Base-by-base conservation (phyloP, 305 asterid genomes). In the Caryopteris hybrid region DNA sequence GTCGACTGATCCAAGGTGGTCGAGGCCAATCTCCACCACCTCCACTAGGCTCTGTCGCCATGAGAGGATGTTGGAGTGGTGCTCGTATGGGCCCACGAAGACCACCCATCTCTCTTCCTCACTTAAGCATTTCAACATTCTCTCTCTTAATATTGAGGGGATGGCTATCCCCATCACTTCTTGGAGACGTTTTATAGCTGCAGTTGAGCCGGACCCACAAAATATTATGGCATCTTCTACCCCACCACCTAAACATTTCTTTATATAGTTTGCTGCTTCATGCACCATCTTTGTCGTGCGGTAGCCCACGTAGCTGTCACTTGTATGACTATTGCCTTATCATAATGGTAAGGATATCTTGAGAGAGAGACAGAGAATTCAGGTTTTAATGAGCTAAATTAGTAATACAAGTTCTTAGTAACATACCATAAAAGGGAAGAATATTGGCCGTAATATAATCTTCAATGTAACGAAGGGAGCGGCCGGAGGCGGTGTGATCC, bases 401-500 rank as follows among this genome's bases (percentile, higher is more conserved):
- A 17, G 4, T 1, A 4, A n/a, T n/a, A n/a, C n/a, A n/a, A n/a
- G n/a, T n/a, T n/a, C n/a, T n/a, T n/a, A n/a, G n/a, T 33, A 33
- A 55, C 57, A 0, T 82, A 88, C 96, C 96, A 42, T 89, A 89
- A 53, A 78, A 82, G 17, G 96, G 96, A 41, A 89, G 94, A 51
- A 86, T 41, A 2, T 80, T 51, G 27, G 78, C 41, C 10, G 64
- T 16, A 43, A 89, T 80, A 43, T 77, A 85, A 46, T 86, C 67
- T 74, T 89, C 96, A 3, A 89, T 68, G 56, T 42, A 83, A 18
- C 27, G 86, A 60, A 88, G 88, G 14, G 80, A 74, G 54, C 96
- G 84, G 33, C 89, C 96, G 4, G 96, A 81, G 42, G 96, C 96
- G 41, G 94, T 88, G 69, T 88, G 91, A 51, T 88, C 96, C 18